Evolutionary conservation across 305 asterid genomes (phyloP).

Genomic region (Plantago coronopus): DNA sequence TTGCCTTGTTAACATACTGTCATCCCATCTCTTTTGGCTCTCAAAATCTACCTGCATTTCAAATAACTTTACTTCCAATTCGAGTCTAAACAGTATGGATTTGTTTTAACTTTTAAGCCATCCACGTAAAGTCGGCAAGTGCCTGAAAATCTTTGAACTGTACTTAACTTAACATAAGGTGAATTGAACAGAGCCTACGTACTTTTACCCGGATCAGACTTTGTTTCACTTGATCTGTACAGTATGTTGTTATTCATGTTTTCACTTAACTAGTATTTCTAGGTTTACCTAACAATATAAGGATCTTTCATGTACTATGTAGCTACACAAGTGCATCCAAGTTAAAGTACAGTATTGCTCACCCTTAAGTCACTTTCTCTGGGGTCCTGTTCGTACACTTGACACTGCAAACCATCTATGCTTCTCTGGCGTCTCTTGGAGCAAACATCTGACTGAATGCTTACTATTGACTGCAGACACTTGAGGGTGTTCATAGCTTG

Average conservation of each 20-base stretch:
- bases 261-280: constrained; percentile 4
- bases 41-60: constrained; percentile 60
- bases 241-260: background rate
- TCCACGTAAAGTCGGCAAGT: too few species aligned
- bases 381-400: constrained; percentile 37
- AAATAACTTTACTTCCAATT: constrained; percentile 12
- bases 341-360: constrained; percentile 20
- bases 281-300: background rate
- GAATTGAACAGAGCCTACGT: too few species aligned
- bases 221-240: background rate
- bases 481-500: constrained; percentile 79
- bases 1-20: constrained; percentile 57
- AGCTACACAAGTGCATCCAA: background rate
- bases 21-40: constrained; percentile 85
- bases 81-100: too few species aligned
- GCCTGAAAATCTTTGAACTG: too few species aligned
- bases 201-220: background rate
- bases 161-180: too few species aligned
- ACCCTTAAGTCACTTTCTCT: constrained; percentile 72
- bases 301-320: constrained; percentile 7
- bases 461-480: constrained; percentile 79
- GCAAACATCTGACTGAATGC: constrained; percentile 73
- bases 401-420: constrained; percentile 29
- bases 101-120: too few species aligned
- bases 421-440: constrained; percentile 57